Percentiles rank a stretch among this genome's conserved stretches.
Conservation (phyloP, 306 rosid genomes). For the Trichosanthes truncata region DNA sequence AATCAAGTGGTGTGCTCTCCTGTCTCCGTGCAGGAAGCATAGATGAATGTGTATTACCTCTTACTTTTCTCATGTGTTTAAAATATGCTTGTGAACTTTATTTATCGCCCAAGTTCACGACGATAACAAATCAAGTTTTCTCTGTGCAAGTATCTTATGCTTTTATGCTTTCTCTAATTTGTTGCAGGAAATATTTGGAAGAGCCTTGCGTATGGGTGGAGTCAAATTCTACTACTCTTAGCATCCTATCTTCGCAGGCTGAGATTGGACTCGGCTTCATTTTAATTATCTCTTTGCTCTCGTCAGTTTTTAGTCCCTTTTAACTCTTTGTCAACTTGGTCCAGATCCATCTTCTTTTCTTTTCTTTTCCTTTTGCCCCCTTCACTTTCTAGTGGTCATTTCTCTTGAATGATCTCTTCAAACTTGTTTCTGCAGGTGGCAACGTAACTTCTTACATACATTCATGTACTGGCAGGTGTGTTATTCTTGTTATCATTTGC, state of each 20-base stretch:
- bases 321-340: not conserved
- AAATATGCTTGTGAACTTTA: not conserved
- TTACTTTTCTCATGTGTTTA: not conserved
- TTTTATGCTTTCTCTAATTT: not conserved
- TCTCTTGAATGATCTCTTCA: not conserved
- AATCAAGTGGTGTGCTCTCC: not conserved
- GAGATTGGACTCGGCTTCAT: constrained; percentile 94
- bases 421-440: constrained; percentile 50
- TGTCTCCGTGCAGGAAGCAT: not conserved
- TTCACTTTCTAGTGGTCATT: not conserved
- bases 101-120: not conserved
- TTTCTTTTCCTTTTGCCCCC: constrained; percentile 1
- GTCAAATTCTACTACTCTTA: constrained; percentile 69
- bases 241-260: constrained; percentile 77
- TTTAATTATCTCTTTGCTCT: constrained; percentile 61
- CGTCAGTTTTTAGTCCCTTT: constrained; percentile 45
- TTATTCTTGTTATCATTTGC: not conserved
- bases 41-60: not conserved
- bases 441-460: constrained; percentile 76
- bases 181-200: constrained; percentile 80
- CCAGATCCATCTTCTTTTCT: not conserved
- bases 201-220: constrained; percentile 93
- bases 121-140: not conserved
- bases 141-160: not conserved
- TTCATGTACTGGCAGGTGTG: constrained; percentile 97